Evolutionary conservation across 1,284 basidiomycete species (phyloP), one percentile per base, ranked within the genome.

Genomic region (Coriolopsis trogii): DNA sequence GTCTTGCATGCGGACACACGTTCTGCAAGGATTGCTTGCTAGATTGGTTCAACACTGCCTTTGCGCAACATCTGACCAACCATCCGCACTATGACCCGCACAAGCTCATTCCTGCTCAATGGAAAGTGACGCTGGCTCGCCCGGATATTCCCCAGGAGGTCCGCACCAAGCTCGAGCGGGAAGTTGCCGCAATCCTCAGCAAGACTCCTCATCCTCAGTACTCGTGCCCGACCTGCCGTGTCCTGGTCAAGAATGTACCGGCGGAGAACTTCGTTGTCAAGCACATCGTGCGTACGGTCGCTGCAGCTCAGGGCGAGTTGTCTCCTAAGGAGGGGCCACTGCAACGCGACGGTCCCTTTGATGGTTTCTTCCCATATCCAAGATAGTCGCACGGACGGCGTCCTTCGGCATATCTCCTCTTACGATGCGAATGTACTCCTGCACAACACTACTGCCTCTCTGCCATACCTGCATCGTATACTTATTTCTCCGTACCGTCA

Each of bases 1-100:
- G 84, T 20, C 73, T 89, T 25, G 67, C 78, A 4, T 90, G 87
- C 49, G 87, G 87, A 6, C 87, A 90, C 68, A 78, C 79, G 0
- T 89, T 85, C 64, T 89, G 87, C 63, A 69, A 78, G 54, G 64
- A 63, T 6, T 90, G 87, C 58, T 71, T 90, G 6, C 70, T 76
- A 39, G 79, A 84, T 60, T 89, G 87, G 87, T 87, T 90, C 60
- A 69, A 67, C 51, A 77, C 78, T 7, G 76, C 69, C 0, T 75
- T 79, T 41, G 68, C 68, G 0, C 75, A 79, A 52, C 80, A 85
- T 59, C 70, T 81, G 59, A 58, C 66, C 7, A 54, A 64, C 3
- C 66, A 85, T 54, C 84, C 85, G 0, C 56, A 72, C 10, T 77
- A 81, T 61, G 66, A 75, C 47, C 50, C 64, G 16, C 68, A 70